phyloP scores from a whole-genome alignment of 2,329 filamentous ascomycete species.

The Penicillium hesseltinei region DNA sequence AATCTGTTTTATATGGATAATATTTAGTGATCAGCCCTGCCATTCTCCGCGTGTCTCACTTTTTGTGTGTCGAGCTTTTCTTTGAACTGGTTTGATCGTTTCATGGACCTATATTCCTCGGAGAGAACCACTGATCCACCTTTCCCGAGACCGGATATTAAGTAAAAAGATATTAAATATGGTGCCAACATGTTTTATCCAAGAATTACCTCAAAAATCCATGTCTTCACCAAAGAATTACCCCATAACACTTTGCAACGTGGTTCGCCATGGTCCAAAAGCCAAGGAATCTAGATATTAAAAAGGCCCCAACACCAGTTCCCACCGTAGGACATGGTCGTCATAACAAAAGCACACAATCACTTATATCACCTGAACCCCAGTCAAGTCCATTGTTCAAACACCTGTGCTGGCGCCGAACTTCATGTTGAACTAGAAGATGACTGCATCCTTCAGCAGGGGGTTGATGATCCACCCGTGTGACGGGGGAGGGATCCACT shows the following conservation, averaged over 20 bases:
- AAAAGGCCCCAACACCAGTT: not conserved
- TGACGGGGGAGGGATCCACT: constrained; percentile 2
- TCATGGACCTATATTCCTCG: not conserved
- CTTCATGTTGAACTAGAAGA: constrained; percentile 7
- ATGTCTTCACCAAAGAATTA: not conserved
- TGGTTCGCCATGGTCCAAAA: not conserved
- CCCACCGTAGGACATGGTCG: not conserved
- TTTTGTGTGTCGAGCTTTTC: not conserved
- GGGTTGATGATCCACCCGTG: constrained; percentile 3
- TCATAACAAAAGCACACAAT: not conserved
- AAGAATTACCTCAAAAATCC: not conserved
- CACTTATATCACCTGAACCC: not conserved
- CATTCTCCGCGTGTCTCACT: not conserved
- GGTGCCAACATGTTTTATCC: not conserved
- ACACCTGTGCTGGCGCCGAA: not conserved
- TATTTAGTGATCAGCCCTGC: not conserved
- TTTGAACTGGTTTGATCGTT: not conserved
- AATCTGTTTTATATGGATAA: not conserved
- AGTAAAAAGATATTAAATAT: not conserved
- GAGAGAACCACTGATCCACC: not conserved
- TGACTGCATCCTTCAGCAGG: constrained; percentile 9
- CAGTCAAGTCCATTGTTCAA: not conserved
- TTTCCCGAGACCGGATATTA: not conserved
- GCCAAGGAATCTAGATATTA: not conserved
- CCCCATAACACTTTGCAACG: not conserved